Evolutionary conservation across 2,329 filamentous ascomycete species (phyloP).

Genomic region (Cryphonectria carpinicola): DNA sequence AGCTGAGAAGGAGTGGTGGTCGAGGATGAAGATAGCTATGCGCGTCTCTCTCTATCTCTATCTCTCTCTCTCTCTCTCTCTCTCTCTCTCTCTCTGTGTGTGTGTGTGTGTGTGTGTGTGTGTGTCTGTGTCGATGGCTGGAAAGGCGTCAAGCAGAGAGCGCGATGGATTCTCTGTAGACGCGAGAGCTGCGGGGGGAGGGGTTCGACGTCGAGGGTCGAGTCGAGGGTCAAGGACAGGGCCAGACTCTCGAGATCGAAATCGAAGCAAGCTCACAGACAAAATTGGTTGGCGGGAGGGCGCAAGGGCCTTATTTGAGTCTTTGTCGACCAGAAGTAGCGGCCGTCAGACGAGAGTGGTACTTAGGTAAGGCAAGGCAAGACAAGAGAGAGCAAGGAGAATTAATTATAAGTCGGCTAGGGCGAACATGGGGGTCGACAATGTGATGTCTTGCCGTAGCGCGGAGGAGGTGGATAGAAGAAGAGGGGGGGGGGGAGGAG

Average conservation of each 20-base stretch:
- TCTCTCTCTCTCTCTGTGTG: neutral
- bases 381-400: neutral
- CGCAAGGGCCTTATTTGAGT: conserved; percentile 29
- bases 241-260: conserved; percentile 18
- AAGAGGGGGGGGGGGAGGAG: no score
- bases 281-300: conserved; percentile 12
- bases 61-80: neutral
- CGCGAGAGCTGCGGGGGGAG: neutral
- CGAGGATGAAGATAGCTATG: conserved; percentile 25
- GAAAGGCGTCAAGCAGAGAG: neutral
- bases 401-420: conserved; percentile 16
- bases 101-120: no score
- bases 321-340: conserved; percentile 21
- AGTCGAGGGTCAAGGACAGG: conserved; percentile 10
- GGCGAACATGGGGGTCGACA: conserved; percentile 12
- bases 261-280: conserved; percentile 22
- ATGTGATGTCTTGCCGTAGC: conserved; percentile 15
- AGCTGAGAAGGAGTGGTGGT: conserved; percentile 15
- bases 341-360: conserved; percentile 6
- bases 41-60: neutral
- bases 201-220: conserved; percentile 2
- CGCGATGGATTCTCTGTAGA: conserved; percentile 8
- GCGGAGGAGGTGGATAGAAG: conserved; percentile 7
- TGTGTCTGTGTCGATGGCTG: neutral
- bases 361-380: neutral